Base-by-base conservation (phyloP, 768 basidiomycete genomes). In the Hemileccinum impolitum region DNA sequence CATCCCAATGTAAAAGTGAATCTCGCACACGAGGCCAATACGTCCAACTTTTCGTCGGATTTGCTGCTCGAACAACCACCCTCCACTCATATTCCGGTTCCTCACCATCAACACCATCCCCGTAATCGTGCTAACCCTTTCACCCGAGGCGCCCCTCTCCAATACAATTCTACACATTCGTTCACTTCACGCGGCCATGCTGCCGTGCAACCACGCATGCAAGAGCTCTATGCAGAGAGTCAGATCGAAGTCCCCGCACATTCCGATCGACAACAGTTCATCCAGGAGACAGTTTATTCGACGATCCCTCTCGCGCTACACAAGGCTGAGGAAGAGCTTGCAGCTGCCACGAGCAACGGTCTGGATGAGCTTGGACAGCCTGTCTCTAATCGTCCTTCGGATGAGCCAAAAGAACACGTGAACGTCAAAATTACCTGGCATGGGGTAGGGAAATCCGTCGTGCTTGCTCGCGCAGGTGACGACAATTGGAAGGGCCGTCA, bases 401-500 rank as follows among this genome's bases (percentile, higher is more conserved):
- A 67, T 17, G 66, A 67, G 8, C 1, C 39, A 43, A 68, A 46
- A 41, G 67, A 75, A 52, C 56, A 58, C 4, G 58, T 73, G 21
- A 60, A 61, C 5, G 74, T 82, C 38, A 81, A 72, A 58, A 81
- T 90, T 48, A 71, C 72, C 6, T 90, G 87, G 87, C 71, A 67
- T 40, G 84, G 82, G 18, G 80, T 79, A 3, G 86, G 82, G 4
- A 79, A 73, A 53, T 72, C 75, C 14, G 86, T 90, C 13, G 58
- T 75, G n/a, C 75, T 90, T 21, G 82, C 84, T 3, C 75, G 87
- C 47, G 85, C 87, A 6, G 85, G 85, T 4, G 84, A 90, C 58
- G 77, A 84, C 45, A 79, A 85, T 50, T 90, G 85, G 87, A 83
- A 84, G 54, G 85, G 86, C 14, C 72, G 84, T 11, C 76, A 77